Evolutionary conservation across 805 yeast species (phyloP).

Genomic region (Yamadazyma sp.): DNA sequence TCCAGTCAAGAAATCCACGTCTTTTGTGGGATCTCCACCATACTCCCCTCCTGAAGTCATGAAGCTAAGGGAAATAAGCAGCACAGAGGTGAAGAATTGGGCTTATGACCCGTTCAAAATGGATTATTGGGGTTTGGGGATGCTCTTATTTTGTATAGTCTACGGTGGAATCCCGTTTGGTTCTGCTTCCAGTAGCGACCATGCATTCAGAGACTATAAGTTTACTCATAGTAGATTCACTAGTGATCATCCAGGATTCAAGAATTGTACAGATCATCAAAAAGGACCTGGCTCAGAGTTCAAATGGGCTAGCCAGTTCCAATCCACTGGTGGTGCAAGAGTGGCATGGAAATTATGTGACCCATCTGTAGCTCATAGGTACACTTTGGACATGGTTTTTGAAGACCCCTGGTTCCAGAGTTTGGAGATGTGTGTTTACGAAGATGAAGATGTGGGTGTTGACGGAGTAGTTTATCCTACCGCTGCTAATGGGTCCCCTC

Average conservation of each 20-base stretch:
- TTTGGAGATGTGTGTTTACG: slow-evolving; percentile 61
- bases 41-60: slow-evolving; percentile 78
- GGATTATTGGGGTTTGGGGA: slow-evolving; percentile 75
- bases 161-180: slow-evolving; percentile 62
- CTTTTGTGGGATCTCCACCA: slow-evolving; percentile 77
- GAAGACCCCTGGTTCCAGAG: slow-evolving; percentile 62
- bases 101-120: slow-evolving; percentile 64
- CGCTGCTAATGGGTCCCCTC: slow-evolving; percentile 3
- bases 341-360: slow-evolving; percentile 75
- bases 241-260: slow-evolving; percentile 48
- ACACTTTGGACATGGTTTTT: slow-evolving; percentile 53
- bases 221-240: slow-evolving; percentile 44
- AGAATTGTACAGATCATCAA: slow-evolving; percentile 40
- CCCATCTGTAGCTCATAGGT: slow-evolving; percentile 55
- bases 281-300: slow-evolving; percentile 73
- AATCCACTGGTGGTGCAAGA: slow-evolving; percentile 60
- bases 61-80: slow-evolving; percentile 41
- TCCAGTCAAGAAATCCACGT: slow-evolving; percentile 37
- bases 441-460: slow-evolving; percentile 41
- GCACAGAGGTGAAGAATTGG: slow-evolving; percentile 34
- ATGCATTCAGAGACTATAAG: slow-evolving; percentile 55
- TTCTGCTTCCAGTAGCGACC: slow-evolving; percentile 48
- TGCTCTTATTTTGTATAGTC: slow-evolving; percentile 60
- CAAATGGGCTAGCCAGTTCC: slow-evolving; percentile 63
- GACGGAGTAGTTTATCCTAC: slow-evolving; percentile 25